phyloP scores from a whole-genome alignment of 306 rosid genomes.

The Adenanthera pavonina region DNA sequence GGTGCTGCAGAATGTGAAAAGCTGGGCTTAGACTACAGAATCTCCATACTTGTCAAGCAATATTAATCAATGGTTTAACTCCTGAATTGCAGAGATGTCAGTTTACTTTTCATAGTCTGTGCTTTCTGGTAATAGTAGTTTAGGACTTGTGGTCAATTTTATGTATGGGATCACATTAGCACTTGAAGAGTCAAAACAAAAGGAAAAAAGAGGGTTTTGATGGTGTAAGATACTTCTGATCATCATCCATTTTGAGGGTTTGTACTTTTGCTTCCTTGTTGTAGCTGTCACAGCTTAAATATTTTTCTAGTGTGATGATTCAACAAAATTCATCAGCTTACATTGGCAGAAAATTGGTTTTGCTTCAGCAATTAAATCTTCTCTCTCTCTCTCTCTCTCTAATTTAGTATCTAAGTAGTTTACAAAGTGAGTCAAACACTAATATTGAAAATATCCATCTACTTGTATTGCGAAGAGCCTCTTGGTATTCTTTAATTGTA shows the following conservation, averaged over 20 bases:
- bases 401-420: not conserved
- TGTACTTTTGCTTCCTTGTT: not conserved
- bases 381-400: not conserved
- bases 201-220: not conserved
- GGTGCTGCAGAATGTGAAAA: not conserved
- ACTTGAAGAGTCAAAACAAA: not conserved
- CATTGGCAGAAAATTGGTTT: not conserved
- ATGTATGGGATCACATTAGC: not conserved
- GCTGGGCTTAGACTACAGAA: not conserved
- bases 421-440: not conserved
- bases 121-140: not conserved
- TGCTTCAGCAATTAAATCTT: not conserved
- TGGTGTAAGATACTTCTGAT: not conserved
- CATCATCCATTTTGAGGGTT: not conserved
- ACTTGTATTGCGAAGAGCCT: not conserved
- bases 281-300: not conserved
- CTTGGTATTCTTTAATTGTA: constrained; percentile 23
- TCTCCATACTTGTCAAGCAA: not conserved
- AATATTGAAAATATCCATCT: not conserved
- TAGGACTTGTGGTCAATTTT: not conserved
- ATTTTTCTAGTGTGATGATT: not conserved
- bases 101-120: not conserved
- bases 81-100: not conserved
- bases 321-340: not conserved
- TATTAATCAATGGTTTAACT: not conserved